phyloP scores from a whole-genome alignment of 805 yeast species.

The Cyberlindnera xylosilytica region DNA sequence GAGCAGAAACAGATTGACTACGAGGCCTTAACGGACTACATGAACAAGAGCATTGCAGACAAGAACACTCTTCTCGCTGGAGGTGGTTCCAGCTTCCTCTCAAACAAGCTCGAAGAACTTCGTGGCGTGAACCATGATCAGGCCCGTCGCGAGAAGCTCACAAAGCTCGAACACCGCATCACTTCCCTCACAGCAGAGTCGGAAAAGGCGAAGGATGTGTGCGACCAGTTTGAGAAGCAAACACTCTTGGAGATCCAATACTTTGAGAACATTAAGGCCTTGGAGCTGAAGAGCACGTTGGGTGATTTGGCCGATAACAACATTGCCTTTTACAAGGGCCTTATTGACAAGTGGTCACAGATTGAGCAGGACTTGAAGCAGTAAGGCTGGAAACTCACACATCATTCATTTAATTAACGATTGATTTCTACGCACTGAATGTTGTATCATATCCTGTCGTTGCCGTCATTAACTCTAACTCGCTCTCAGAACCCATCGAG shows the following conservation, averaged over 20 bases:
- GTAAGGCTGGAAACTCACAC: conserved; percentile 2
- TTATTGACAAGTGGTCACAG: conserved; percentile 69
- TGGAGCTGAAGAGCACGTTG: conserved; percentile 71
- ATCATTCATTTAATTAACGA: neutral
- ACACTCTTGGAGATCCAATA: conserved; percentile 54
- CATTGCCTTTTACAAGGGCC: conserved; percentile 64
- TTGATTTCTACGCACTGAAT: too few relatives aligned
- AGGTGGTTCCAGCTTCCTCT: conserved; percentile 50
- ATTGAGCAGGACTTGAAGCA: conserved; percentile 39
- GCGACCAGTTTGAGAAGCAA: conserved; percentile 54
- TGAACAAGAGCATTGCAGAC: conserved; percentile 68
- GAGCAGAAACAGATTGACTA: conserved; percentile 90
- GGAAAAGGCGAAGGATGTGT: conserved; percentile 45
- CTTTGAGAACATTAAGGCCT: conserved; percentile 78
- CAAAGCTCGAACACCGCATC: conserved; percentile 47
- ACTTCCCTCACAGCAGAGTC: conserved; percentile 48
- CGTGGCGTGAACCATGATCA: conserved; percentile 61
- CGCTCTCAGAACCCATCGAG: conserved; percentile 7
- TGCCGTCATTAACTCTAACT: too few relatives aligned
- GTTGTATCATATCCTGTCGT: too few relatives aligned
- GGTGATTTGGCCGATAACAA: conserved; percentile 73
- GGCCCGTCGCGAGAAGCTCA: conserved; percentile 48
- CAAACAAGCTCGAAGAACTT: conserved; percentile 56
- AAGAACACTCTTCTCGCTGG: conserved; percentile 50
- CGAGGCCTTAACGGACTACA: conserved; percentile 80